phyloP scores from a whole-genome alignment of 352 stramenopile species.

The Aphanomyces stellatus region DNA sequence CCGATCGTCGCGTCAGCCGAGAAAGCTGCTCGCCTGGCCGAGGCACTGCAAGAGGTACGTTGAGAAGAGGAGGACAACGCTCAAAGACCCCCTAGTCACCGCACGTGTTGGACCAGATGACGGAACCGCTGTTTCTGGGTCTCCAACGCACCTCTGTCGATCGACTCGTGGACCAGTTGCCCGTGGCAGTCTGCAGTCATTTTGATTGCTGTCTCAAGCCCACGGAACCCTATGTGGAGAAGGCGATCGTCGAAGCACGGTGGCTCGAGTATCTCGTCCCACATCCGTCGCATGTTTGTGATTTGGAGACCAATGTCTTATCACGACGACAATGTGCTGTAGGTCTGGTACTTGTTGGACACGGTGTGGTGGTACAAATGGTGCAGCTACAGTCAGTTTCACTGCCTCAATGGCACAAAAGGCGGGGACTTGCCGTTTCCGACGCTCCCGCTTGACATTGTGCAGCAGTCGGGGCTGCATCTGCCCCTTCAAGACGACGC shows the following conservation, averaged over 20 bases:
- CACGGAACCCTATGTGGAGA: conserved; percentile 50
- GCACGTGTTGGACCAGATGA: conserved; percentile 25
- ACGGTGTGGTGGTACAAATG: conserved; percentile 72
- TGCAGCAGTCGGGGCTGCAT: conserved; percentile 11
- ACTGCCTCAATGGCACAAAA: conserved; percentile 50
- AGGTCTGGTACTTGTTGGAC: conserved; percentile 71
- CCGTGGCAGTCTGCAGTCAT: conserved; percentile 24
- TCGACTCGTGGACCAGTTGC: conserved; percentile 29
- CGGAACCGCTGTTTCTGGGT: not conserved
- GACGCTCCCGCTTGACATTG: conserved; percentile 33
- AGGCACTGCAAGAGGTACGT: not conserved
- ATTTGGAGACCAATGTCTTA: not conserved
- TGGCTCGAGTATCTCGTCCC: conserved; percentile 43
- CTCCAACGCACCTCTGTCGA: conserved; percentile 9
- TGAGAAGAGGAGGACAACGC: too few relatives aligned
- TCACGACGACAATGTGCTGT: not conserved
- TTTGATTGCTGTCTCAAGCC: conserved; percentile 32
- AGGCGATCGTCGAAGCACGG: conserved; percentile 62
- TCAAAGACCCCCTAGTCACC: too few relatives aligned
- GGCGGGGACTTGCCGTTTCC: conserved; percentile 49
- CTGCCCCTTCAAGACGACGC: not conserved
- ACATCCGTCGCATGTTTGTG: conserved; percentile 31
- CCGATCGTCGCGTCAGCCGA: too few relatives aligned
- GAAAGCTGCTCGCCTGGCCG: too few relatives aligned
- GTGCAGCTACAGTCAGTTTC: conserved; percentile 63